phyloP scores from a whole-genome alignment of 305 asterid genomes.

The Fraxinus floribunda region DNA sequence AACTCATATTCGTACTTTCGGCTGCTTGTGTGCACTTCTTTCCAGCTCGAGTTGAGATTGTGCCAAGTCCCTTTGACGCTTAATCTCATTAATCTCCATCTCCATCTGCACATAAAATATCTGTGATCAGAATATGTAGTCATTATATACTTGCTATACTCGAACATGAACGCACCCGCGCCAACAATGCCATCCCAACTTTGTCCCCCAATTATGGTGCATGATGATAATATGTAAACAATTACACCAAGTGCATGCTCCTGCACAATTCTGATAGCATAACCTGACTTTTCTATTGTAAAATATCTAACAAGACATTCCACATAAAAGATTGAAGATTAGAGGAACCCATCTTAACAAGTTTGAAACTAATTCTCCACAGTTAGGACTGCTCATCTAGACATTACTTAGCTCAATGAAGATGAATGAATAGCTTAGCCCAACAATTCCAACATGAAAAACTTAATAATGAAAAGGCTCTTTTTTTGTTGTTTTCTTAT shows the following conservation, averaged over 20 bases:
- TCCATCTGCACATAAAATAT: conserved; percentile 64
- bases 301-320: neutral
- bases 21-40: conserved; percentile 70
- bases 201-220: neutral
- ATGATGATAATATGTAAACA: neutral
- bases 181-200: neutral
- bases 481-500: neutral
- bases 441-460: neutral
- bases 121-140: conserved; percentile 16
- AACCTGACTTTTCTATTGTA: neutral
- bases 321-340: neutral
- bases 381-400: neutral
- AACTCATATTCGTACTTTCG: conserved; percentile 37
- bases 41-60: conserved; percentile 74
- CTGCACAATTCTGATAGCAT: neutral
- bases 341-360: neutral
- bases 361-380: neutral
- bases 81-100: conserved; percentile 78
- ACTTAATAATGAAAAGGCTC: neutral
- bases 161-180: neutral
- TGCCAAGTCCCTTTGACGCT: conserved; percentile 75
- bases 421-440: neutral
- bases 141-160: neutral
- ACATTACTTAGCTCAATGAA: neutral
- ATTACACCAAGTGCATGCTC: neutral